Percentiles rank a stretch among this genome's conserved stretches.
Evolutionary conservation across 1,284 basidiomycete genomes (phyloP).

Genomic region (Ceratobasidium sp.): DNA sequence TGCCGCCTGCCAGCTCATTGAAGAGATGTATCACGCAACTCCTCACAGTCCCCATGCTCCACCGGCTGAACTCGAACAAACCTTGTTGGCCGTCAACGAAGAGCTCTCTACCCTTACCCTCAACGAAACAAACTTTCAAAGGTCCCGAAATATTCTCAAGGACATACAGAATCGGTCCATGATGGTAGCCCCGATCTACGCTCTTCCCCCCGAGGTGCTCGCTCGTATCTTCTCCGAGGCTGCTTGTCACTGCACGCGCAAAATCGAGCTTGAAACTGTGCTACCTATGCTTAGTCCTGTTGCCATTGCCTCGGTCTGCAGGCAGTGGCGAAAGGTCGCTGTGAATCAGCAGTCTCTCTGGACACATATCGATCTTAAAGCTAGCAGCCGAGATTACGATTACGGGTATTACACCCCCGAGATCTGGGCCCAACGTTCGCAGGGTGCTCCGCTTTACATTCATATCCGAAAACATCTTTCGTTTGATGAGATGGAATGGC

Average conservation of each 20-base stretch:
- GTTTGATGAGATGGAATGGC: not conserved
- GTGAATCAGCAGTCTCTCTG: not conserved
- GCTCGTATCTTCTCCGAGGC: slow-evolving; percentile 1
- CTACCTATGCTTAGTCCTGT: not conserved
- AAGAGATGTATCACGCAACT: not conserved
- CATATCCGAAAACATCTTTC: not conserved
- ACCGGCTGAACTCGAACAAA: not conserved
- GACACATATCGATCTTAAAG: slow-evolving; percentile 9
- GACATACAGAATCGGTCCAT: not conserved
- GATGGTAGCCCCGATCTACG: not conserved
- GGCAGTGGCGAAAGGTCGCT: not conserved
- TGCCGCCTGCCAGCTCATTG: not conserved
- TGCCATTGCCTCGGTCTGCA: not conserved
- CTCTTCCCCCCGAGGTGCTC: not conserved
- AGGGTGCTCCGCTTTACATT: not conserved
- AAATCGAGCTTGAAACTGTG: not conserved
- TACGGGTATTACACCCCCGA: not conserved
- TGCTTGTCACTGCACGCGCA: not conserved
- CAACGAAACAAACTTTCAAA: not conserved
- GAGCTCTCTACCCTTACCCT: not conserved
- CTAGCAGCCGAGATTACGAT: not conserved
- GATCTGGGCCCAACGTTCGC: not conserved
- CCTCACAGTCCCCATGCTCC: not conserved
- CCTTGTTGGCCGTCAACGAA: not conserved
- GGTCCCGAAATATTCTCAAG: not conserved